phyloP scores from a whole-genome alignment of 2,329 filamentous ascomycete genomes.

The Diaporthe destruens region DNA sequence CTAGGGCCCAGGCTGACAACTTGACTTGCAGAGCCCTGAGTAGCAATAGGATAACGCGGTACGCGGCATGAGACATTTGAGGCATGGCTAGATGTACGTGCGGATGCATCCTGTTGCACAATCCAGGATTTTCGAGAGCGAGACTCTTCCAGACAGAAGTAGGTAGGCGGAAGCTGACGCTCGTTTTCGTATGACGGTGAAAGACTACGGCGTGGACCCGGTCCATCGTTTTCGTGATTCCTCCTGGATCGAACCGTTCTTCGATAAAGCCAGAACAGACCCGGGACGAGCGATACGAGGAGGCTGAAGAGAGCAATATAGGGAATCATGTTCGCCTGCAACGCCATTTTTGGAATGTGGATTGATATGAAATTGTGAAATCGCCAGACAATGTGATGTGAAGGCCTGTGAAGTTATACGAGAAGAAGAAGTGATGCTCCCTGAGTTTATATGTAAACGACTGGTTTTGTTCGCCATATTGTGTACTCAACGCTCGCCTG shows the following conservation, averaged over 20 bases:
- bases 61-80: background rate
- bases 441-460: background rate
- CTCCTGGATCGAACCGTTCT: background rate
- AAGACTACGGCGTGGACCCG: background rate
- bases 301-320: constrained; percentile 4
- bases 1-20: background rate
- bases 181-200: background rate
- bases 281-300: constrained; percentile 1
- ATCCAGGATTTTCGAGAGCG: background rate
- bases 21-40: background rate
- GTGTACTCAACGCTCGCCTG: background rate
- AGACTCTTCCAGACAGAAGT: background rate
- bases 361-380: background rate
- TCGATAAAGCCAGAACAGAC: background rate
- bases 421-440: background rate
- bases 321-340: background rate
- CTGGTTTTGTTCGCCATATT: background rate
- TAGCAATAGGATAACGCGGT: background rate
- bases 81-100: background rate
- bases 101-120: background rate
- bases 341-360: background rate
- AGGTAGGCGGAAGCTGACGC: background rate
- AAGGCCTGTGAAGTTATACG: too few relatives aligned
- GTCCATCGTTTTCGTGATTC: background rate
- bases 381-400: background rate